Conservation (phyloP, 805 yeast species). For the Lipomyces oligophaga region DNA sequence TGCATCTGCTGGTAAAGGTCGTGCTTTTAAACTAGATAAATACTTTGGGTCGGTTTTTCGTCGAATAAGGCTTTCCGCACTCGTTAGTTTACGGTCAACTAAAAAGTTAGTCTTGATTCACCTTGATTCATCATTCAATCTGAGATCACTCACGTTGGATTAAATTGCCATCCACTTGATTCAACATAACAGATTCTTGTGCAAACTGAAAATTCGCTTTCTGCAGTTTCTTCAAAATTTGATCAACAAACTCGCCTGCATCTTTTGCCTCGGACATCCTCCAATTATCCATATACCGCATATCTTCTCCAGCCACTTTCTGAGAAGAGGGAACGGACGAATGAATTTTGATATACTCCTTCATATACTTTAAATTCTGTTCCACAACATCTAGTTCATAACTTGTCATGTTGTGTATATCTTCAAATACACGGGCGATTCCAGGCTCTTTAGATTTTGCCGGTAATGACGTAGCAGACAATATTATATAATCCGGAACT, state of each 20-base stretch:
- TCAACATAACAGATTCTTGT: conserved; percentile 3
- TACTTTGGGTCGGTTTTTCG: conserved; percentile 14
- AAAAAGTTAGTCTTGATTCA: not conserved
- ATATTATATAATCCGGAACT: conserved; percentile 11
- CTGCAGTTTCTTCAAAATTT: conserved; percentile 2
- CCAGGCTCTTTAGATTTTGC: not conserved
- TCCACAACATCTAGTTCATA: conserved; percentile 5
- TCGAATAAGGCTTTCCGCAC: conserved; percentile 9
- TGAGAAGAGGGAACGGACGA: not conserved
- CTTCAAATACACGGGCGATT: conserved; percentile 10
- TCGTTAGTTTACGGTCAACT: conserved; percentile 12
- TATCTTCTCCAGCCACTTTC: not conserved
- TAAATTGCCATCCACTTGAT: conserved; percentile 7
- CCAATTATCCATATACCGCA: conserved; percentile 2
- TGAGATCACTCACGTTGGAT: conserved; percentile 5
- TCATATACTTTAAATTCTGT: not conserved
- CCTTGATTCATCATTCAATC: not conserved
- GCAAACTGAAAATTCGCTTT: not conserved
- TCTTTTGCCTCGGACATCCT: conserved; percentile 4
- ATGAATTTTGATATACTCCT: not conserved
- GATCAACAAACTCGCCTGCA: conserved; percentile 3
- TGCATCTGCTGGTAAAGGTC: conserved; percentile 21
- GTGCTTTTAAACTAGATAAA: conserved; percentile 6
- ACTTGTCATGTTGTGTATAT: conserved; percentile 1
- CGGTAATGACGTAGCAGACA: not conserved